Base-by-base conservation (phyloP, 2,329 filamentous ascomycete species). In the Sporothrix globosa region DNA sequence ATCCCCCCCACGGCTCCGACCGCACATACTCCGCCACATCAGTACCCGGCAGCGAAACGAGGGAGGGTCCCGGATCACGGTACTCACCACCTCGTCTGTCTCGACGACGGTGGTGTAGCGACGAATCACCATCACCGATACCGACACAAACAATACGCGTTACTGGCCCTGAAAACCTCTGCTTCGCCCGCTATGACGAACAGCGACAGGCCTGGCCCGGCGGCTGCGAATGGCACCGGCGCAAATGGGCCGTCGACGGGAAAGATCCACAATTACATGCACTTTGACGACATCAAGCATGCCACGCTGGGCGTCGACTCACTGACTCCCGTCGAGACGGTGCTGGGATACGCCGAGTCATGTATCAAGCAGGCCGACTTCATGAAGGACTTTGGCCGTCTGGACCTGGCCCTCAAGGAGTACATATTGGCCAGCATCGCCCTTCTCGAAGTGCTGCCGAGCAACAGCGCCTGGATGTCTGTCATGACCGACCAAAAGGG, bases 371-470 rank as follows among this genome's bases (percentile, higher is more conserved):
- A 87, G 75, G 90, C 92, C 50, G 86, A 88, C 73, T 86, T 85
- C 68, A 83, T 85, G 70, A 83, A 89, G 71, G 86, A 87, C 72
- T 90, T 91, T 80, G 82, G 87, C 34, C 84, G 88, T 48, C 87
- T 89, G 4, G 93, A 96, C 77, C 80, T 88, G 50, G 94, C 94
- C 3, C 90, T 97, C 69, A 87, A 91, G 74, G 92, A 97, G 72
- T 98, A 95, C 77, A 86, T 98, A 71, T 88, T 90, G 73, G 92
- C 94, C 13, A 93, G 87, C 72, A 89, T 93, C 70, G 91, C 97
- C 69, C 87, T 91, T 17, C 85, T 93, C 67, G 89, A 95, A 70
- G 82, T 90, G 54, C 90, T 98, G 34, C 91, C 92, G 2, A 85
- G 84, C 48, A 93, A 97, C 78, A 88, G 86, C 70, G 92, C 95